phyloP scores from a whole-genome alignment of 2,329 filamentous ascomycete species.

The Aphanocladium album region DNA sequence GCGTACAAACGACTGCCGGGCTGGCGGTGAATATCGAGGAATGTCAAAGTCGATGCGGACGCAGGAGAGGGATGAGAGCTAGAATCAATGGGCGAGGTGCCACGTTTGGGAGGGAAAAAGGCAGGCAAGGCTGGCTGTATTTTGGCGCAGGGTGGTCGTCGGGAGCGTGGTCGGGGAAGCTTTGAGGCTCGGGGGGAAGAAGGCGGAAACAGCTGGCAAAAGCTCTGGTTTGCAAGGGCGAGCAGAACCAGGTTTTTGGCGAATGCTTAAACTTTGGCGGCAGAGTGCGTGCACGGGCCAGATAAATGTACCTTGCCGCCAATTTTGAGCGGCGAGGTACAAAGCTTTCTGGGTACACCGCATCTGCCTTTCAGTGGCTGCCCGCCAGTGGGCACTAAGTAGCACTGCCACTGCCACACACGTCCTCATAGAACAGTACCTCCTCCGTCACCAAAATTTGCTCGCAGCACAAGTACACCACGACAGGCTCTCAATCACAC shows the following conservation, averaged over 20 bases:
- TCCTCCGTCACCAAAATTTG: no score
- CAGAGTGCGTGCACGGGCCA: conserved; percentile 1
- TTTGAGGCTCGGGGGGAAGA: not conserved
- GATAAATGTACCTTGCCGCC: not conserved
- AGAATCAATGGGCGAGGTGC: not conserved
- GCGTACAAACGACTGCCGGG: not conserved
- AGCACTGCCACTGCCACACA: not conserved
- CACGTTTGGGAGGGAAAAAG: not conserved
- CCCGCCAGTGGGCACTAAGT: no score
- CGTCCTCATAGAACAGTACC: not conserved
- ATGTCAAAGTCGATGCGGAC: no score
- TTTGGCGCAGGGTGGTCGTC: not conserved
- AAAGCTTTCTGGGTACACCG: not conserved
- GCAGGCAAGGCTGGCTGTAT: not conserved
- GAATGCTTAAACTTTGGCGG: not conserved
- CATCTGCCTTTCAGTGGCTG: not conserved
- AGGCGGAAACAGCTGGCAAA: conserved; percentile 6
- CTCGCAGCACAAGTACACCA: not conserved
- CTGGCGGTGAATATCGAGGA: no score
- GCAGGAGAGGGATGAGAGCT: no score
- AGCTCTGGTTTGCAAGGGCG: not conserved
- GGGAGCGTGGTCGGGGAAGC: not conserved
- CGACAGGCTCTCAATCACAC: not conserved
- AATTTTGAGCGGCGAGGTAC: not conserved
- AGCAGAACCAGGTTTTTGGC: not conserved